Evolutionary conservation across 1,139 yeast genomes (phyloP), one percentile per base, ranked within the genome.

Genomic region (Yamadazyma membranifaciens): DNA sequence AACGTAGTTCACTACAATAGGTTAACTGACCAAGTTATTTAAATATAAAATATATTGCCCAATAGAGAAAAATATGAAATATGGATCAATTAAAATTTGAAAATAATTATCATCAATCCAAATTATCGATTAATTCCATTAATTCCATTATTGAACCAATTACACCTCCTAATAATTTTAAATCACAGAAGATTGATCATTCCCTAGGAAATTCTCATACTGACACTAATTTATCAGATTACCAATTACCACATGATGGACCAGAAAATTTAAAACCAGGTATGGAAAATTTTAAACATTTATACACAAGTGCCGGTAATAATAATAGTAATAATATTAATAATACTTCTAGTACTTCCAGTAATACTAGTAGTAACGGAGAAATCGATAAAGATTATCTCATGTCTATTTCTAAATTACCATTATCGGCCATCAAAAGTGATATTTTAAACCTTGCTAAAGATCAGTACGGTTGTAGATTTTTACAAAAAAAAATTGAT

Each of bases 401-500:
- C 42, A 50, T 63, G 2, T 59, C 69, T 5, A 59, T 71, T 34
- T 62, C 52, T 44, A 71, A 69, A 49, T 46, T 65, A 4, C 75
- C 77, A 1, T 60, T 71, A 48, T 40, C 47, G 13, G 69, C 62
- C 41, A 52, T 71, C 45, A 57, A 58, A 40, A 12, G 32, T 2
- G 69, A 66, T 27, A 68, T 72, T 36, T 55, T 72, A 35, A 59
- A 58, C 40, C 55, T 72, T 38, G 59, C 76, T 15, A 70, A 71
- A 50, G 77, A 72, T 46, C 78, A 72, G 50, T 68, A 71, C 46
- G 78, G 77, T 12, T 72, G 78, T 48, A 62, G 78, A 25, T 72
- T 71, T 47, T 59, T 72, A 31, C 78, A 72, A 44, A 70, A 70
- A 55, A 67, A 69, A 45, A 67, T 72, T 41, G 77, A 72, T 47